A percentile compares a stretch with the other conserved stretches of the same genome.
These are phyloP conservation scores for Phytophthora crassamura DNA, from an alignment of 352 stramenopile species.

Conservation along the genomic window DNA sequence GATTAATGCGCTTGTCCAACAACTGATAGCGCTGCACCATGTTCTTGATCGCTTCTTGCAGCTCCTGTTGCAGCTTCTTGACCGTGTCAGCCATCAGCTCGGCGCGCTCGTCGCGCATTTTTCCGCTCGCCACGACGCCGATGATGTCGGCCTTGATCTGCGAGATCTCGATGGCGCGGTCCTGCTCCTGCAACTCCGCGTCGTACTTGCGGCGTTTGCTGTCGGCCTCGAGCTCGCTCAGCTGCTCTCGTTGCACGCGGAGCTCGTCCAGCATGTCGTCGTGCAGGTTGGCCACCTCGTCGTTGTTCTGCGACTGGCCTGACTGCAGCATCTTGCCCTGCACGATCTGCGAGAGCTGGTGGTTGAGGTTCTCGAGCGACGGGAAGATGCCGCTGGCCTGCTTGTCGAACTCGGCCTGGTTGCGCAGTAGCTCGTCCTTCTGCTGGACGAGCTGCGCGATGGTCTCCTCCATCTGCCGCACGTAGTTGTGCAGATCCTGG, in stretches of 20 bases:
- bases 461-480: slow-evolving; percentile 84
- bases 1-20: slow-evolving; percentile 66
- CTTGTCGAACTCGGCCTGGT: slow-evolving; percentile 84
- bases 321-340: slow-evolving; percentile 66
- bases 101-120: slow-evolving; percentile 71
- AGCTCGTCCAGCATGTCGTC: slow-evolving; percentile 79
- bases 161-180: slow-evolving; percentile 71
- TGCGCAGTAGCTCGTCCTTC: slow-evolving; percentile 76
- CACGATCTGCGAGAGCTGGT: slow-evolving; percentile 81
- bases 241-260: slow-evolving; percentile 69
- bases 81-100: slow-evolving; percentile 65
- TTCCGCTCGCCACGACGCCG: slow-evolving; percentile 63
- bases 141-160: slow-evolving; percentile 81
- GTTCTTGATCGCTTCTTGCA: slow-evolving; percentile 61
- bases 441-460: slow-evolving; percentile 81
- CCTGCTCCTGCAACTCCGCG: slow-evolving; percentile 80
- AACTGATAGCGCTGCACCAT: slow-evolving; percentile 65
- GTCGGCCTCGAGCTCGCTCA: slow-evolving; percentile 79
- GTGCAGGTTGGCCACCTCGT: slow-evolving; percentile 69
- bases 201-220: slow-evolving; percentile 76
- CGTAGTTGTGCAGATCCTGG: slow-evolving; percentile 69
- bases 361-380: slow-evolving; percentile 79
- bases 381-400: slow-evolving; percentile 87
- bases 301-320: slow-evolving; percentile 53
- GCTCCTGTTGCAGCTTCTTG: slow-evolving; percentile 68